Conservation (phyloP, 2,329 filamentous ascomycete genomes). For the Phyllosticta citribraziliensis region DNA sequence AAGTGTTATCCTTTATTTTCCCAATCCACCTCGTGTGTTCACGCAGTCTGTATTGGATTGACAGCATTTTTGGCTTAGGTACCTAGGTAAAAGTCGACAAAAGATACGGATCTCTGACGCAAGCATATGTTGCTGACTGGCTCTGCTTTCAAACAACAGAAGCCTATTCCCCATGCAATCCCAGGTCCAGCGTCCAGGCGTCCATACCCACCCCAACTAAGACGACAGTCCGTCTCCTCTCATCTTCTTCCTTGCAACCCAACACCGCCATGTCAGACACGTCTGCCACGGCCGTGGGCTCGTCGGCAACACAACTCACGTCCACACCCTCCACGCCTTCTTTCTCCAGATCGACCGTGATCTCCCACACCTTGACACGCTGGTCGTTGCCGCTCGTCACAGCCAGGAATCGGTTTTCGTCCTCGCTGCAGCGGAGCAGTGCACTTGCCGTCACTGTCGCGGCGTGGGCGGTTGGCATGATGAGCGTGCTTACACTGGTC, state of each 20-base stretch:
- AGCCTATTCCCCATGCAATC: too few relatives aligned
- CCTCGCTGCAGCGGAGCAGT: conserved; percentile 18
- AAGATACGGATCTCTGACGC: too few relatives aligned
- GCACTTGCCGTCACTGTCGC: conserved; percentile 57
- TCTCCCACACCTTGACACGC: conserved; percentile 37
- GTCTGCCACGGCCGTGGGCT: conserved; percentile 7
- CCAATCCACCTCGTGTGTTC: too few relatives aligned
- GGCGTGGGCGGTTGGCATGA: conserved; percentile 54
- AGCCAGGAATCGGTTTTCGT: conserved; percentile 13
- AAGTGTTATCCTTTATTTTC: too few relatives aligned
- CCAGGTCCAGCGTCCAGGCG: not conserved
- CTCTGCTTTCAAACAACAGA: too few relatives aligned
- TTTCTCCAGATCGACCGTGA: conserved; percentile 13
- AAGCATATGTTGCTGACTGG: too few relatives aligned
- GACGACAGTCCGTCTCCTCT: not conserved
- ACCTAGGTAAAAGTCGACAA: too few relatives aligned
- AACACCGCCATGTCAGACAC: conserved; percentile 2
- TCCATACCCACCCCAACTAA: conserved; percentile 11
- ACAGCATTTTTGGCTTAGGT: too few relatives aligned
- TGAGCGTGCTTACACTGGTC: conserved; percentile 18
- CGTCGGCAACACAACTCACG: not conserved
- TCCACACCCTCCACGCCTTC: not conserved
- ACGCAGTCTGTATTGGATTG: too few relatives aligned
- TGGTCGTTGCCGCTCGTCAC: conserved; percentile 39
- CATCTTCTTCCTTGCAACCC: not conserved